These are phyloP conservation scores for Penicillium fuscoglaucum DNA, from an alignment of 2,329 filamentous ascomycete genomes.

Conservation along the genomic window DNA sequence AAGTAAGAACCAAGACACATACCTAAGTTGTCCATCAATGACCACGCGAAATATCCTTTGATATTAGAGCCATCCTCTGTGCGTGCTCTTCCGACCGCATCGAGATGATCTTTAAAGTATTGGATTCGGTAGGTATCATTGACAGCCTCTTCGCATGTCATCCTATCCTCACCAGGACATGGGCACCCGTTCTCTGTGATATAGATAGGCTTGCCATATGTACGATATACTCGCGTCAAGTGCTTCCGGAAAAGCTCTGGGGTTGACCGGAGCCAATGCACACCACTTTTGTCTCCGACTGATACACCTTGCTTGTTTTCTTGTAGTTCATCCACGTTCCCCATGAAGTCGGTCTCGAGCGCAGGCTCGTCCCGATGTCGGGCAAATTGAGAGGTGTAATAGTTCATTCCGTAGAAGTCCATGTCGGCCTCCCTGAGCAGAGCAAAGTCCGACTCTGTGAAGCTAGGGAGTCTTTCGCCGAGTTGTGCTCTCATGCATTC, in stretches of 20 bases:
- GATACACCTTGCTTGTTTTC: slow-evolving; percentile 24
- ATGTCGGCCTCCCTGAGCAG: slow-evolving; percentile 22
- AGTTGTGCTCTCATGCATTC: slow-evolving; percentile 25
- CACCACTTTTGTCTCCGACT: slow-evolving; percentile 25
- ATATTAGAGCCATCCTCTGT: slow-evolving; percentile 25
- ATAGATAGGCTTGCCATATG: slow-evolving; percentile 28
- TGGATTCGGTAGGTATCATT: slow-evolving; percentile 40
- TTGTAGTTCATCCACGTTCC: slow-evolving; percentile 26
- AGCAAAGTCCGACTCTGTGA: slow-evolving; percentile 20
- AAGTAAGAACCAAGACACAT: slow-evolving; percentile 8
- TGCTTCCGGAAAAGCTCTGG: slow-evolving; percentile 28
- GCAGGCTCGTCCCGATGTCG: slow-evolving; percentile 24
- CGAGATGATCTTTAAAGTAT: slow-evolving; percentile 44
- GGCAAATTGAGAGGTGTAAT: slow-evolving; percentile 30
- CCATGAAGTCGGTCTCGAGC: slow-evolving; percentile 22
- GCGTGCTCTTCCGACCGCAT: slow-evolving; percentile 37
- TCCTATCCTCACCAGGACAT: slow-evolving; percentile 35
- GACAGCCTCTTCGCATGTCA: slow-evolving; percentile 39
- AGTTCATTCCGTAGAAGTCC: slow-evolving; percentile 33
- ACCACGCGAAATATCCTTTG: slow-evolving; percentile 37
- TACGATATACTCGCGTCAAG: slow-evolving; percentile 25
- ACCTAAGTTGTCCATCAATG: slow-evolving; percentile 38
- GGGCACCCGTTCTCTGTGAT: slow-evolving; percentile 37
- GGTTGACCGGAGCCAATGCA: slow-evolving; percentile 17
- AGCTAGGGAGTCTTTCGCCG: slow-evolving; percentile 24